A percentile compares a stretch with the other conserved stretches of the same genome.
These are phyloP conservation scores for Alternaria sp. DNA, from an alignment of 2,329 filamentous ascomycete genomes.

Conservation along the genomic window DNA sequence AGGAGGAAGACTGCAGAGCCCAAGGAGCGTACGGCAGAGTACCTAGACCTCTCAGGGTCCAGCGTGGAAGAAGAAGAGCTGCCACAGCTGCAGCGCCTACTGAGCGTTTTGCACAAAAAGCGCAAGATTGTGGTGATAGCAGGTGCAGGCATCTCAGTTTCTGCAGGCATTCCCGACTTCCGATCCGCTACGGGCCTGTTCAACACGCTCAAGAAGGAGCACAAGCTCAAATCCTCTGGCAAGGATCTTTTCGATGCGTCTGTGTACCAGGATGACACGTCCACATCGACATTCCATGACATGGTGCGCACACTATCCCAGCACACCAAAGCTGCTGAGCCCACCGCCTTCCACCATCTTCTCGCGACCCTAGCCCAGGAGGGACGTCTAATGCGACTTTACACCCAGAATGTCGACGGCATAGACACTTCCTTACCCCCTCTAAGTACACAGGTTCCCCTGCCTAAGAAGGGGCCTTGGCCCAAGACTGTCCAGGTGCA, in stretches of 20 bases:
- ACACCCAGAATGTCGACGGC: conserved; percentile 96
- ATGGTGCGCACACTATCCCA: conserved; percentile 92
- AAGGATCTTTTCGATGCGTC: conserved; percentile 97
- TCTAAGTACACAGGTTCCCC: conserved; percentile 79
- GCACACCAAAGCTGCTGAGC: conserved; percentile 77
- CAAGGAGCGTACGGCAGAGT: conserved; percentile 79
- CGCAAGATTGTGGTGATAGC: conserved; percentile 97
- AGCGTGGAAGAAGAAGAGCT: conserved; percentile 66
- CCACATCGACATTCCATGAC: conserved; percentile 90
- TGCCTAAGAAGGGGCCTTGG: conserved; percentile 89
- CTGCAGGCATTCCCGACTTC: conserved; percentile 96
- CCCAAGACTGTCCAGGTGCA: conserved; percentile 93
- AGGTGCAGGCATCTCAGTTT: conserved; percentile 95
- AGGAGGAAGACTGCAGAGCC: conserved; percentile 68
- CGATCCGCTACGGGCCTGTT: conserved; percentile 92
- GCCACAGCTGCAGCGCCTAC: conserved; percentile 72
- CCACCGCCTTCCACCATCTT: conserved; percentile 92
- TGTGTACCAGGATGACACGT: conserved; percentile 90
- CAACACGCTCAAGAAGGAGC: conserved; percentile 81
- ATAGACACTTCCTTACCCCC: conserved; percentile 87
- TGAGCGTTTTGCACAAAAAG: conserved; percentile 81
- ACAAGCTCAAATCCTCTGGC: conserved; percentile 91
- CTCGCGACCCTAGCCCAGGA: conserved; percentile 89
- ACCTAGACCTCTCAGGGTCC: conserved; percentile 73
- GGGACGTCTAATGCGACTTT: conserved; percentile 85